Evolutionary conservation across 257 asterid species (phyloP), one percentile per base, ranked within the genome.

Genomic region (Perilla frutescens): DNA sequence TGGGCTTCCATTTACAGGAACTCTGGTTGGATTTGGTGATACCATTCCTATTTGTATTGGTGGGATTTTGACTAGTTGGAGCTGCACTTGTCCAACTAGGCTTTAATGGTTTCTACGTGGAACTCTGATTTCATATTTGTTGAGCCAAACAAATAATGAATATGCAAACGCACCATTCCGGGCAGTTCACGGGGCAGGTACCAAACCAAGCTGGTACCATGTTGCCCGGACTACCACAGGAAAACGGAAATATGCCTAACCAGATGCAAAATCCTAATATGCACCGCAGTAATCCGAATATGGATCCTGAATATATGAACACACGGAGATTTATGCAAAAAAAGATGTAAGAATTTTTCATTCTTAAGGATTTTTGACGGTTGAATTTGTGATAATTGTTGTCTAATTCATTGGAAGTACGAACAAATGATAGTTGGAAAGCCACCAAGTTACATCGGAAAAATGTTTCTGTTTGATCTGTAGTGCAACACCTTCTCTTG

Each of bases 221-320:
- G 78, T 77, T 84, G 76, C 83, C 92, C 39, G 91, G 81, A 62
- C 32, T 84, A 20, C 78, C 86, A 57, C 96, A 87, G 77, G 90
- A 83, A 83, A 87, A 68, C 79, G 97, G 88, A 66, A 90, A 78
- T 87, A 55, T 84, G 74, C 78, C 91, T 77, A 71, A 68, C 12
- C 96, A 84, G 84, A 86, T 91, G 91, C 97, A 87, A 85, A 88
- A 84, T 89, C 84, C 93, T 63, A 78, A 59, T 57, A 79, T 81
- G 68, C 90, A 84, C 57, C 86, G 79, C 34, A 82, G 72, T 75
- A 66, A 81, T 53, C 75, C 75, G 31, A 83, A 81, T 80, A 77
- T 79, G 67, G 96, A 89, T 20, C 74, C 80, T 39, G 94, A 87
- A 57, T 78, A 84, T 48, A 20, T 44, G 58, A 84, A 77, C 66